phyloP scores from a whole-genome alignment of 768 basidiomycete species.

The Tulasnella sp. region DNA sequence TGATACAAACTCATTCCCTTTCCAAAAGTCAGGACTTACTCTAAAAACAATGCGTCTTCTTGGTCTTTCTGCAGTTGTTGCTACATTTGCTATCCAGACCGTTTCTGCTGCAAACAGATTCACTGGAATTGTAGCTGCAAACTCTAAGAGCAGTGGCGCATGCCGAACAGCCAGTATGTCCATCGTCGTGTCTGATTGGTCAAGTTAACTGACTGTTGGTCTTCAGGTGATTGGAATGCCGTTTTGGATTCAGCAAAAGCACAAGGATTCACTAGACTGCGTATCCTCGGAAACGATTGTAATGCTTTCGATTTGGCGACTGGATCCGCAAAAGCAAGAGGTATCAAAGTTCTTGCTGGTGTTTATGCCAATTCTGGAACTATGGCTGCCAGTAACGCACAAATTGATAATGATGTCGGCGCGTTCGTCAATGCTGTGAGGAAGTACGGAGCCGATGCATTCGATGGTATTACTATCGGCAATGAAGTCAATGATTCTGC shows the following conservation, averaged over 20 bases:
- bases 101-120: not conserved
- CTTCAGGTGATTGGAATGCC: not conserved
- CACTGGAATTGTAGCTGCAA: not conserved
- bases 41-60: too few relatives aligned
- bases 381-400: conserved; percentile 1
- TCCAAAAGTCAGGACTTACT: too few relatives aligned
- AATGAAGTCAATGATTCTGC: conserved; percentile 13
- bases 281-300: conserved; percentile 6
- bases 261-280: conserved; percentile 6
- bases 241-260: not conserved
- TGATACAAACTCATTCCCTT: too few relatives aligned
- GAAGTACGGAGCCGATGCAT: conserved; percentile 8
- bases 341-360: conserved; percentile 8
- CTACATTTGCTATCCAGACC: too few relatives aligned
- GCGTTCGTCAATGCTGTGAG: conserved; percentile 7
- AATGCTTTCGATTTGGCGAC: conserved; percentile 10
- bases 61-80: too few relatives aligned
- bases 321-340: not conserved
- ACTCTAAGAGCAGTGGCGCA: not conserved
- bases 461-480: conserved; percentile 1
- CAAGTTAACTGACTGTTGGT: not conserved
- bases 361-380: conserved; percentile 5
- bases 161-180: not conserved
- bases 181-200: not conserved
- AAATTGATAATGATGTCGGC: conserved; percentile 10